Evolutionary conservation across 768 basidiomycete species (phyloP).

Genomic region (Suillus luteus): DNA sequence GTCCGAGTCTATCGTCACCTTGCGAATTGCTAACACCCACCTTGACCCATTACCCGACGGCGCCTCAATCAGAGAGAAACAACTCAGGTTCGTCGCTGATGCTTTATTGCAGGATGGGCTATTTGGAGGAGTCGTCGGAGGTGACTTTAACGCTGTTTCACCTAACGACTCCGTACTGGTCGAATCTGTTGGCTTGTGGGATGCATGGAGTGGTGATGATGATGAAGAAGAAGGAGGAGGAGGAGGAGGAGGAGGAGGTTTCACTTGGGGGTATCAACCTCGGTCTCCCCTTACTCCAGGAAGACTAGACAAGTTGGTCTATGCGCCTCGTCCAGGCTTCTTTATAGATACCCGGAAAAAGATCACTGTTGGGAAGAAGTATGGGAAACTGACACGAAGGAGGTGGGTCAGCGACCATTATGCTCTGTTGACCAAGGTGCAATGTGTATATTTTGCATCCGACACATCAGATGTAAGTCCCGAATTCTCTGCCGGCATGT

Average conservation of each 20-base stretch:
- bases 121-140: conserved; percentile 56
- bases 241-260: no score
- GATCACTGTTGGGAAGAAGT: conserved; percentile 54
- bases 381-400: conserved; percentile 27
- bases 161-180: conserved; percentile 44
- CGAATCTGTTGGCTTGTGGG: conserved; percentile 44
- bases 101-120: conserved; percentile 44
- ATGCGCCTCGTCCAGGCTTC: conserved; percentile 45
- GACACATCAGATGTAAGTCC: conserved; percentile 1
- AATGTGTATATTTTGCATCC: conserved; percentile 9
- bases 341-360: conserved; percentile 48
- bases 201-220: conserved; percentile 52
- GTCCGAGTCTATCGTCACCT: conserved; percentile 34
- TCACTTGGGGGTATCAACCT: conserved; percentile 68
- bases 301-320: conserved; percentile 63
- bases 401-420: conserved; percentile 62
- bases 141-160: conserved; percentile 64
- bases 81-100: conserved; percentile 48
- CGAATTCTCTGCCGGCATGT: background rate
- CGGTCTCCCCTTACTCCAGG: conserved; percentile 42
- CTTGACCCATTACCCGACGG: conserved; percentile 57
- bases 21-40: conserved; percentile 67
- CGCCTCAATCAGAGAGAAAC: conserved; percentile 39
- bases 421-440: conserved; percentile 45
- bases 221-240: no score